Evolutionary conservation across 129 eudicot genomes (phyloP).

Genomic region (Heracleum sosnowskyi): DNA sequence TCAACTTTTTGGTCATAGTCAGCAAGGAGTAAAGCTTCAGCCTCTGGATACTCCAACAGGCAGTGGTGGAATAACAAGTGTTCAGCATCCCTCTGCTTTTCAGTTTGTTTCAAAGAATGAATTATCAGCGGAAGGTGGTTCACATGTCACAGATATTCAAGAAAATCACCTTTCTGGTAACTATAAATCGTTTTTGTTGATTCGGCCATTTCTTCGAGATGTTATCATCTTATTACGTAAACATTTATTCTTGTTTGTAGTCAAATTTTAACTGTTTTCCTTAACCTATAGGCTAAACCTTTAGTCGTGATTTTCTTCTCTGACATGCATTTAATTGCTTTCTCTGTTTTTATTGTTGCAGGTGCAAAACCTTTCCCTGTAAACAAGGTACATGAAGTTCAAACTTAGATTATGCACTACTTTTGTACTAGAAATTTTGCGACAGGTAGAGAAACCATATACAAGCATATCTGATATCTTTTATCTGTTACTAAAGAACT

Average conservation of each 20-base stretch:
- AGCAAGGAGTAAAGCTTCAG: neutral
- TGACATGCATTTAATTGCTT: neutral
- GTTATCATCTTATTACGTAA: no score
- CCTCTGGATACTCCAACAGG: neutral
- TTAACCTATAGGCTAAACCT: slow-evolving; percentile 6
- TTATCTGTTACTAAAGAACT: no score
- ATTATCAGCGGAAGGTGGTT: slow-evolving; percentile 64
- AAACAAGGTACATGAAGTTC: slow-evolving; percentile 38
- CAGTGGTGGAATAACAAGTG: slow-evolving; percentile 24
- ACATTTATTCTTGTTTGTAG: no score
- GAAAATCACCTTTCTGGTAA: slow-evolving; percentile 46
- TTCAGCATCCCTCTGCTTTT: slow-evolving; percentile 17
- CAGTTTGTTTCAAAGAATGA: slow-evolving; percentile 42
- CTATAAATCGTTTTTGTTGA: neutral
- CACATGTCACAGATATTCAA: slow-evolving; percentile 44
- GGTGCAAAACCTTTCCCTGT: slow-evolving; percentile 34
- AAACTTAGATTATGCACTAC: neutral
- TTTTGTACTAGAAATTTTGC: neutral
- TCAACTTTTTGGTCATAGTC: neutral
- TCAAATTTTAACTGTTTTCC: neutral
- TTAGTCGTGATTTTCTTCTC: neutral
- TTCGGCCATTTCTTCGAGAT: no score
- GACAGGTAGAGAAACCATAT: neutral
- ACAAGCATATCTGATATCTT: neutral
- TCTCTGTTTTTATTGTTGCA: slow-evolving; percentile 26